Conservation (phyloP, 1,139 yeast genomes). For the Geotrichum aggregatum region DNA sequence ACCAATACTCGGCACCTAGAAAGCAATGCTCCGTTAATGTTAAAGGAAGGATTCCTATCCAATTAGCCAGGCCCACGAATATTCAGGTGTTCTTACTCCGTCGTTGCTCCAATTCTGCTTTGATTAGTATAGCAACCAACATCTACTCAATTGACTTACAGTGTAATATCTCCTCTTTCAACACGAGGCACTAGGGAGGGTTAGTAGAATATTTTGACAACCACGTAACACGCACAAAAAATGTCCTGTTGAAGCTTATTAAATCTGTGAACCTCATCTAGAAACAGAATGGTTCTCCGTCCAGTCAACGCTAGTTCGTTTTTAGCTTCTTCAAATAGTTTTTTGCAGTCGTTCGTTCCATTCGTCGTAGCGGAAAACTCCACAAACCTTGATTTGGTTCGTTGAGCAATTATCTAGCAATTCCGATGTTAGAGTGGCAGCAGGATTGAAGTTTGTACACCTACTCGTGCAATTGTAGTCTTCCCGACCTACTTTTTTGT, state of each 20-base stretch:
- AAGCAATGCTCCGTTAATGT: slow-evolving; percentile 76
- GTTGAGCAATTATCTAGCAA: slow-evolving; percentile 55
- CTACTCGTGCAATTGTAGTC: slow-evolving; percentile 62
- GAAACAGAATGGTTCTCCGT: slow-evolving; percentile 69
- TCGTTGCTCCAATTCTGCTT: slow-evolving; percentile 76
- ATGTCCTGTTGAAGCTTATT: slow-evolving; percentile 88
- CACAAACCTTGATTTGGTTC: slow-evolving; percentile 57
- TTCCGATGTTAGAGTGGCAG: slow-evolving; percentile 25
- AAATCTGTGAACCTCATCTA: slow-evolving; percentile 92
- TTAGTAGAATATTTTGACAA: not conserved
- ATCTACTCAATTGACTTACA: slow-evolving; percentile 22
- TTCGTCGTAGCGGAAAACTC: slow-evolving; percentile 86
- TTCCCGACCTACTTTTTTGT: slow-evolving; percentile 51
- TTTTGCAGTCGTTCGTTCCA: slow-evolving; percentile 64
- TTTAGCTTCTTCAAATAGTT: slow-evolving; percentile 67
- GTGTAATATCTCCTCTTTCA: slow-evolving; percentile 42
- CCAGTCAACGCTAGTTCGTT: slow-evolving; percentile 64
- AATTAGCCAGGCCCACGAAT: not conserved
- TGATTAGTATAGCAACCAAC: not conserved
- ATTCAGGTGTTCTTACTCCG: slow-evolving; percentile 47
- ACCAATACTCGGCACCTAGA: slow-evolving; percentile 87
- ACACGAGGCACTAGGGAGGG: slow-evolving; percentile 35
- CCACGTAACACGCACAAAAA: slow-evolving; percentile 58
- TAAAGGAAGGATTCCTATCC: slow-evolving; percentile 74
- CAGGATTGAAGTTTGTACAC: slow-evolving; percentile 20